Evolutionary conservation across 257 asterid genomes (phyloP), one percentile per base, ranked within the genome.

Genomic region (Striga asiatica): DNA sequence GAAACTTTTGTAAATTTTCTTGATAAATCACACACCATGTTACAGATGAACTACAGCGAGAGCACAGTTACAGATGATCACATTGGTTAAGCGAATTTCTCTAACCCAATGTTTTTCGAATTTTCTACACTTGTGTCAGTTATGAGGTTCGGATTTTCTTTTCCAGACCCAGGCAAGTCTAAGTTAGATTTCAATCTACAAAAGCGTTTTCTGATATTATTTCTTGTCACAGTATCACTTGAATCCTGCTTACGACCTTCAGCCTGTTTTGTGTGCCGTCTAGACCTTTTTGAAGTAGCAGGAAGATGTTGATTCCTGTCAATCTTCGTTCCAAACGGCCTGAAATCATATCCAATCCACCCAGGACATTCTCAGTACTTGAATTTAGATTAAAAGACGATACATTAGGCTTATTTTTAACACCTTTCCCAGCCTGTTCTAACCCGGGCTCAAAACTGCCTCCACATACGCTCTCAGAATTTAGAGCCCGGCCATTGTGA

Each of bases 161-260:
- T 63, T 41, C 50, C 70, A n/a, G 74, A 42, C 34, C 48, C 47
- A 2, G 54, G 64, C 31, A 29, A 37, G 59, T 60, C 31, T 11
- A 53, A 6, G 32, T 12, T 42, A 21, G 72, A 32, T 27, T 46
- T 60, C n/a, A 60, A 35, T 58, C 68, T 55, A 46, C 76, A 56
- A 6, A 66, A 59, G 20, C 79, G 83, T 71, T 80, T 85, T 65
- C 82, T 77, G 21, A 72, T 61, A 23, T n/a, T n/a, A n/a, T 67
- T 74, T 69, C 64, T 74, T 10, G 56, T 34, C 25, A 62, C 18
- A 19, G 51, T 13, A 28, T 41, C 69, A 29, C 49, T 54, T 22
- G 66, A 34, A 34, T 16, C 51, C 13, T n/a, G n/a, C n/a, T n/a
- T n/a, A n/a, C n/a, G n/a, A n/a, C n/a, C n/a, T n/a, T n/a, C n/a